These are phyloP conservation scores for Termitomyces sp. DNA, from an alignment of 768 basidiomycete species.

Conservation along the genomic window DNA sequence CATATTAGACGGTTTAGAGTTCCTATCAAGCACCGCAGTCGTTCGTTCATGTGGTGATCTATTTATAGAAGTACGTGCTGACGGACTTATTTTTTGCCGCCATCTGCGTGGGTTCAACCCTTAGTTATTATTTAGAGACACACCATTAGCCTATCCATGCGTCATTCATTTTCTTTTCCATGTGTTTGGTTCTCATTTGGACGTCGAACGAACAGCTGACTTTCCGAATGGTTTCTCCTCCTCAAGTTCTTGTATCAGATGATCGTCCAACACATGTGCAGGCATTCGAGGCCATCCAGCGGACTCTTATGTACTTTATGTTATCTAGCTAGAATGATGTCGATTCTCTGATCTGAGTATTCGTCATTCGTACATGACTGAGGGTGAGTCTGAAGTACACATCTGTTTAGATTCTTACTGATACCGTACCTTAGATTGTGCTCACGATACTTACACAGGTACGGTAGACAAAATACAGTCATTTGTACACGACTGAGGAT, in stretches of 20 bases:
- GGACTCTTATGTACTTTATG: background rate
- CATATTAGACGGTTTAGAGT: background rate
- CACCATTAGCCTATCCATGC: background rate
- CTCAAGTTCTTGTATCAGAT: background rate
- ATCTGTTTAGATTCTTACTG: too few relatives aligned
- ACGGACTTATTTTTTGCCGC: background rate
- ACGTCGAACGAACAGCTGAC: background rate
- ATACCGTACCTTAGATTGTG: too few relatives aligned
- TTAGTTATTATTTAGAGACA: too few relatives aligned
- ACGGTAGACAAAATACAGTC: too few relatives aligned
- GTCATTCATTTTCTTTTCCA: background rate
- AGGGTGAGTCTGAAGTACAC: too few relatives aligned
- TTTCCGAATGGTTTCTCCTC: background rate
- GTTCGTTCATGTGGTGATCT: background rate
- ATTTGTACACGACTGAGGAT: too few relatives aligned
- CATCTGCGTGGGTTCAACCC: too few relatives aligned
- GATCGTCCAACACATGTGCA: background rate
- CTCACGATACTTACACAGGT: too few relatives aligned
- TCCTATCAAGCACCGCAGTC: background rate
- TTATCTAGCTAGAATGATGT: background rate
- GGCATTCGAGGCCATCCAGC: background rate
- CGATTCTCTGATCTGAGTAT: too few relatives aligned
- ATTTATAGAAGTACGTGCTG: background rate
- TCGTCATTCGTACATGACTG: too few relatives aligned
- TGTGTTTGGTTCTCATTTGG: background rate